Evolutionary conservation across 805 yeast genomes (phyloP).

Genomic region (Candida germanica): DNA sequence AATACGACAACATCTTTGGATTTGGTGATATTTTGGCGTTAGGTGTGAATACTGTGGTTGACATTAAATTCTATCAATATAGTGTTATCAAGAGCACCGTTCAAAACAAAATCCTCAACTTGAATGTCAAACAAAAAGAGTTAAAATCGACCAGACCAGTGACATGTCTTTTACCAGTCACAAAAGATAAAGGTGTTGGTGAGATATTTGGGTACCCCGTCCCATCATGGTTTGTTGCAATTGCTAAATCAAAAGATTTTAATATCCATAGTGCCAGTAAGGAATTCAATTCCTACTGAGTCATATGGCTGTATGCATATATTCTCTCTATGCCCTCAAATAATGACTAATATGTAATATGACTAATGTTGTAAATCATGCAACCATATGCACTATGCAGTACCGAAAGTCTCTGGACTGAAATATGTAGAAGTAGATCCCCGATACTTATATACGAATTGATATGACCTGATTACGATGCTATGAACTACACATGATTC

Average conservation of each 20-base stretch:
- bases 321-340: too few relatives aligned
- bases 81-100: constrained; percentile 14
- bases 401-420: too few relatives aligned
- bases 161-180: constrained; percentile 29
- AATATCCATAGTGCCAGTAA: too few relatives aligned
- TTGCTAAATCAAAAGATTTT: constrained; percentile 26
- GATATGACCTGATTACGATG: too few relatives aligned
- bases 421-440: too few relatives aligned
- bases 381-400: too few relatives aligned
- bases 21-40: constrained; percentile 33
- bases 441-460: too few relatives aligned
- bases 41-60: constrained; percentile 22
- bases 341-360: too few relatives aligned
- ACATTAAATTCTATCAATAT: constrained; percentile 22
- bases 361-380: too few relatives aligned
- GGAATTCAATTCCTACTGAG: too few relatives aligned
- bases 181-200: constrained; percentile 37
- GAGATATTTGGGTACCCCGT: constrained; percentile 23
- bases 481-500: too few relatives aligned
- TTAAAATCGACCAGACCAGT: constrained; percentile 3
- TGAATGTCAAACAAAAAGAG: background rate
- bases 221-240: constrained; percentile 27
- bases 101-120: constrained; percentile 9
- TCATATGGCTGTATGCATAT: too few relatives aligned
- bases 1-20: constrained; percentile 27